Evolutionary conservation across 768 basidiomycete genomes (phyloP), one percentile per base, ranked within the genome.

Genomic region (Boletellus emodensis): DNA sequence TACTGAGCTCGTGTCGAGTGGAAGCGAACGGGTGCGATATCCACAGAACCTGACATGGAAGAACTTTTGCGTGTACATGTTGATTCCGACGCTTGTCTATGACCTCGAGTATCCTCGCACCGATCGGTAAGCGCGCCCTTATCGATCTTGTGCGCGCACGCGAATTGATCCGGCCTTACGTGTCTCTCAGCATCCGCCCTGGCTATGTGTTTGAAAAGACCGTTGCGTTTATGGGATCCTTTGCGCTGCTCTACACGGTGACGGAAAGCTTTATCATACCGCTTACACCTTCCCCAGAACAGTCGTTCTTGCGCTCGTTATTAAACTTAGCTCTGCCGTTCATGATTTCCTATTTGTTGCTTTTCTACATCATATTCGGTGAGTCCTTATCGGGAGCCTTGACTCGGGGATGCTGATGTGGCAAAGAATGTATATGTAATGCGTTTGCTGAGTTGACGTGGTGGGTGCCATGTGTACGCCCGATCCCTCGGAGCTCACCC

Each of bases 61-160:
- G 61, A 87, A 92, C 67, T 98, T 94, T 63, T 80, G 80, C 26
- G 79, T 86, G 35, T 99, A 94, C 69, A 82, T 90, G 71, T 71
- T 94, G 35, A 84, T 90, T 40, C 96, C 96, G 13, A 92, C 92
- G 0, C 76, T 99, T 38, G 94, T 97, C 7, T 99, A 99, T 62
- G 94, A 98, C 66, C 75, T 98, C 32, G 94, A 97, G 69, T 99
- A 94, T 67, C 95, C 95, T 10, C 74, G 95, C 44, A 97, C 95
- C 10, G 83, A 89, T 30, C 72, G 77, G 90, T 90, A 61, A 44
- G 80, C 70, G 40, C 13, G 43, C 17, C 12, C 37, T 28, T 24
- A 30, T 18, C 20, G 33, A 20, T 35, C 14, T 51, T n/a, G 11
- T 43, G 34, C 26, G 18, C 15, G 34, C 18, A 14, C 10, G 1